phyloP scores from a whole-genome alignment of 2,329 filamentous ascomycete genomes.

The Talaromyces funiculosus region DNA sequence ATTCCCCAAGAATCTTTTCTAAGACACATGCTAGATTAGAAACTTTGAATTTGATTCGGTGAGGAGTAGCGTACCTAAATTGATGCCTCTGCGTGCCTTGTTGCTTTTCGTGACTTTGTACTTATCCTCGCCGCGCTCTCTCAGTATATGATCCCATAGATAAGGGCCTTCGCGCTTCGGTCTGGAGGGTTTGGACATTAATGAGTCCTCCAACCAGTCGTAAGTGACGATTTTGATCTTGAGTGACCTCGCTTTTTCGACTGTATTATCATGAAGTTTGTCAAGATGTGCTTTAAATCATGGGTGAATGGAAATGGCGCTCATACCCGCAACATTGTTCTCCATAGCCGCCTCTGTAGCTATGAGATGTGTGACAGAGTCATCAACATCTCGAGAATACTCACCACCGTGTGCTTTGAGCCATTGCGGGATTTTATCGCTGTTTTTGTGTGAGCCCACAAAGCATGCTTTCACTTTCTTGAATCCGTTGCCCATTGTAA shows the following conservation, averaged over 20 bases:
- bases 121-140: slow-evolving; percentile 26
- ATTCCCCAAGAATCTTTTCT: slow-evolving; percentile 15
- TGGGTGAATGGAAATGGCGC: neutral
- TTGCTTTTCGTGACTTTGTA: slow-evolving; percentile 2
- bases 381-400: slow-evolving; percentile 49
- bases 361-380: slow-evolving; percentile 66
- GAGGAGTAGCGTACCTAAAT: slow-evolving; percentile 7
- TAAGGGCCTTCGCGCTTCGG: slow-evolving; percentile 33
- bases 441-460: slow-evolving; percentile 53
- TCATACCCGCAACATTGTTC: slow-evolving; percentile 38
- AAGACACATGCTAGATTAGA: neutral
- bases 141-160: slow-evolving; percentile 34
- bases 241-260: slow-evolving; percentile 35
- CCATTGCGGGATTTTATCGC: slow-evolving; percentile 61
- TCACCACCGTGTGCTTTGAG: slow-evolving; percentile 56
- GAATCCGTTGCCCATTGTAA: slow-evolving; percentile 44
- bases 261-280: no score
- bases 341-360: slow-evolving; percentile 59
- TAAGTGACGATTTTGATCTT: slow-evolving; percentile 41
- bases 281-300: no score
- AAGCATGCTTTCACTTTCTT: slow-evolving; percentile 50
- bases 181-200: slow-evolving; percentile 27
- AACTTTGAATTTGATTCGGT: neutral
- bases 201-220: slow-evolving; percentile 46
- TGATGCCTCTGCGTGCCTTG: neutral